Evolutionary conservation across 1,284 basidiomycete species (phyloP).

Genomic region (Trichosporon faecale): DNA sequence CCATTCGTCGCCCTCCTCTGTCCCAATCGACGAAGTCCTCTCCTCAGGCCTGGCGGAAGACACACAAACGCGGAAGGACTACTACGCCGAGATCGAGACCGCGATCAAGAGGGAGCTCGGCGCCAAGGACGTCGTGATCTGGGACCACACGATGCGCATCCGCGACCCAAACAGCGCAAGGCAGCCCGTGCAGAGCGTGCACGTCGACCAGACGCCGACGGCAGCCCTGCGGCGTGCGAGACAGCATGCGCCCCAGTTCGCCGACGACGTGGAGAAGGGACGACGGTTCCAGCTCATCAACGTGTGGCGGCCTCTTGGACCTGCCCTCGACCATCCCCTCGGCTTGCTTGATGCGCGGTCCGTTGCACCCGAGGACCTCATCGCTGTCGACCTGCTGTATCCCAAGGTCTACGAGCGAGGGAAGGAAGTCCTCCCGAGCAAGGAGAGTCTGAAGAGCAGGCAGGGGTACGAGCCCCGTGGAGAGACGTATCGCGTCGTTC

Average conservation of each 20-base stretch:
- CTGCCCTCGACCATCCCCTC: slow-evolving; percentile 13
- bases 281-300: slow-evolving; percentile 20
- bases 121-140: neutral
- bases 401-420: slow-evolving; percentile 11
- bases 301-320: slow-evolving; percentile 19
- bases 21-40: neutral
- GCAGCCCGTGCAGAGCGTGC: slow-evolving; percentile 12
- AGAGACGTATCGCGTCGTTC: slow-evolving; percentile 17
- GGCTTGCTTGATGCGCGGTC: slow-evolving; percentile 17
- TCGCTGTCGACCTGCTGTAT: slow-evolving; percentile 14
- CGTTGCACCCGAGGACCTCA: slow-evolving; percentile 5
- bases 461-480: slow-evolving; percentile 14
- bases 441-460: neutral
- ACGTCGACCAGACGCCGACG: slow-evolving; percentile 13
- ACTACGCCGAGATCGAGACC: slow-evolving; percentile 9
- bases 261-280: neutral
- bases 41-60: neutral
- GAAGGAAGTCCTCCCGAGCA: slow-evolving; percentile 12
- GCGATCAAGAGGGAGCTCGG: neutral
- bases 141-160: slow-evolving; percentile 10
- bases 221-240: neutral
- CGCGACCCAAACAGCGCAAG: neutral
- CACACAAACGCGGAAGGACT: neutral
- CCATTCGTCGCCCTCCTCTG: neutral
- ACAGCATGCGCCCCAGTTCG: neutral